Conservation (phyloP, 2,329 filamentous ascomycete species). For the Botryosphaeria agaves region DNA sequence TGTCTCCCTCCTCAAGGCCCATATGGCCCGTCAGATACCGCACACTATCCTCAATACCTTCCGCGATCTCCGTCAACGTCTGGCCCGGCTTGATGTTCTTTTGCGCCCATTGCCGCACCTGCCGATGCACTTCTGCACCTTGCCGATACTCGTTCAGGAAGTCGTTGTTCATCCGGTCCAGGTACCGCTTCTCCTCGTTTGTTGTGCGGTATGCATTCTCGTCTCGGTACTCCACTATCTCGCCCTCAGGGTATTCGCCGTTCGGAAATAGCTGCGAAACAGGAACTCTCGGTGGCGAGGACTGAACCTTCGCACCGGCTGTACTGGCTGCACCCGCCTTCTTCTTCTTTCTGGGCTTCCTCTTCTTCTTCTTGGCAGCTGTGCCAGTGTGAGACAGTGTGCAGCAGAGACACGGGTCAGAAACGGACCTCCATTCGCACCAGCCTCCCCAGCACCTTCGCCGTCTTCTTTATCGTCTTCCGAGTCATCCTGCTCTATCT, state of each 20-base stretch:
- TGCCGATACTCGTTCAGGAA: conserved; percentile 69
- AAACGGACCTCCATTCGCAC: conserved; percentile 10
- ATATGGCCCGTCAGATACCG: conserved; percentile 59
- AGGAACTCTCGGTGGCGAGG: conserved; percentile 57
- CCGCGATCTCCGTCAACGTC: conserved; percentile 63
- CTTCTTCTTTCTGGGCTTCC: conserved; percentile 45
- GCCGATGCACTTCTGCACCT: conserved; percentile 75
- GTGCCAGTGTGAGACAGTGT: too few relatives aligned
- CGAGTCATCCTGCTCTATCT: conserved; percentile 35
- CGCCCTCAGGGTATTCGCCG: conserved; percentile 55
- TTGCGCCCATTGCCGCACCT: conserved; percentile 71
- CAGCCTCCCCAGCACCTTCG: conserved; percentile 24
- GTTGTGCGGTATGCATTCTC: conserved; percentile 69
- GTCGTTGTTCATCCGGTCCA: conserved; percentile 64
- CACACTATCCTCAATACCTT: conserved; percentile 74
- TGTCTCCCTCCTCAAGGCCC: conserved; percentile 63
- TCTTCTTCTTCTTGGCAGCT: conserved; percentile 66
- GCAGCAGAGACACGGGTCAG: too few relatives aligned
- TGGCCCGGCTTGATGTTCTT: conserved; percentile 68
- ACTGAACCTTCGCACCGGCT: conserved; percentile 45
- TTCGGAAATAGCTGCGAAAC: conserved; percentile 59
- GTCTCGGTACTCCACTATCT: conserved; percentile 60
- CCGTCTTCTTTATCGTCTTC: conserved; percentile 37
- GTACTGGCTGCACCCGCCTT: conserved; percentile 14
- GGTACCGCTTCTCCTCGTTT: conserved; percentile 66